These are phyloP conservation scores for Chaetomium cochliodes DNA, from an alignment of 495 filamentous ascomycete species.

Conservation along the genomic window DNA sequence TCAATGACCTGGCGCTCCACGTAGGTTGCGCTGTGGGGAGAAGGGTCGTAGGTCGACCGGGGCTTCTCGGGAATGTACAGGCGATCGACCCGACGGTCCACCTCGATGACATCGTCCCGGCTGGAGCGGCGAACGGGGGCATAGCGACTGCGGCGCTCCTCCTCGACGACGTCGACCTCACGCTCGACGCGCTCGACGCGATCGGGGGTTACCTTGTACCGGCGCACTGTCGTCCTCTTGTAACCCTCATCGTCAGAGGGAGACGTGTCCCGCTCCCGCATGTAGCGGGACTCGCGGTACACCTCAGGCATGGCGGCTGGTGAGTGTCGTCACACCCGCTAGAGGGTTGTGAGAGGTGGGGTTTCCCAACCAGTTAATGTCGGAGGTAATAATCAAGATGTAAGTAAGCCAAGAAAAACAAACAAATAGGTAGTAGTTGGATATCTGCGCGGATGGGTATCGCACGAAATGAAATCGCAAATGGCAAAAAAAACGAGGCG, in stretches of 20 bases:
- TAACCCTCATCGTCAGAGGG: slow-evolving; percentile 50
- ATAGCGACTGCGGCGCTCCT: slow-evolving; percentile 48
- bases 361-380: slow-evolving; percentile 5
- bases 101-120: slow-evolving; percentile 44
- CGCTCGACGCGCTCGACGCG: slow-evolving; percentile 46
- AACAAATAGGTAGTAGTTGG: neutral
- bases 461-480: slow-evolving; percentile 16
- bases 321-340: slow-evolving; percentile 18
- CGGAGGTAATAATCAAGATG: neutral
- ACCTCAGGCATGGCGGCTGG: slow-evolving; percentile 44
- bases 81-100: slow-evolving; percentile 49
- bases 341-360: neutral
- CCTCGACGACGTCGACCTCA: slow-evolving; percentile 49
- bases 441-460: slow-evolving; percentile 21
- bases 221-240: slow-evolving; percentile 52
- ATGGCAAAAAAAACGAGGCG: slow-evolving; percentile 8
- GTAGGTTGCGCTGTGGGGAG: slow-evolving; percentile 40
- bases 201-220: slow-evolving; percentile 52
- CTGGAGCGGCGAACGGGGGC: slow-evolving; percentile 36
- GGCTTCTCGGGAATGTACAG: slow-evolving; percentile 47
- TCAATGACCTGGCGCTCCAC: slow-evolving; percentile 37
- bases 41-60: slow-evolving; percentile 44
- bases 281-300: slow-evolving; percentile 50
- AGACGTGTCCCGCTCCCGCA: slow-evolving; percentile 46
- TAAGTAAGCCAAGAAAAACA: neutral